Evolutionary conservation across 306 rosid species (phyloP).

Genomic region (Malus orientalis): DNA sequence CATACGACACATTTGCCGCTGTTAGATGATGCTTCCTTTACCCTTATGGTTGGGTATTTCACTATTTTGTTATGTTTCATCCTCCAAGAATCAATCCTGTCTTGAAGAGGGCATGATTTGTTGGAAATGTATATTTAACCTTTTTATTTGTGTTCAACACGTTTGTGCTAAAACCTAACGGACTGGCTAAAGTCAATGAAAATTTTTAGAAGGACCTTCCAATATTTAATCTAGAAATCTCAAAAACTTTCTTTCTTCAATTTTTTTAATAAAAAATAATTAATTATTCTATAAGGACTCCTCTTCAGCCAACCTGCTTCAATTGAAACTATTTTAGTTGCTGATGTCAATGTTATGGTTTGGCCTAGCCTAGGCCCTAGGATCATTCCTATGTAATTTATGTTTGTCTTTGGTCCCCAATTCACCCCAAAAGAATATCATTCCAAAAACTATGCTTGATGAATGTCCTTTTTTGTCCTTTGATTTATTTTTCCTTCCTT

Average conservation of each 20-base stretch:
- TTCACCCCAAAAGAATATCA: background rate
- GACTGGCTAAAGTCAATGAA: background rate
- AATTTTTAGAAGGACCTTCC: background rate
- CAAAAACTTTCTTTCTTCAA: background rate
- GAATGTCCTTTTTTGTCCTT: background rate
- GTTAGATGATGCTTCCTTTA: background rate
- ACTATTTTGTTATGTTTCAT: background rate
- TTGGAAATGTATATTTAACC: background rate
- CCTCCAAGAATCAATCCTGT: background rate
- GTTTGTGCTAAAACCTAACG: background rate
- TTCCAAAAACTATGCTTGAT: background rate
- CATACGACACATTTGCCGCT: background rate
- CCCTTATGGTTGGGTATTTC: background rate
- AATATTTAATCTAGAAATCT: background rate
- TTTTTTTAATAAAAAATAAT: too few relatives aligned
- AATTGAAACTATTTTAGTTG: background rate
- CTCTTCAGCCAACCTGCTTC: too few relatives aligned
- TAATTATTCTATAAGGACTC: too few relatives aligned
- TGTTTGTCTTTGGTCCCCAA: background rate
- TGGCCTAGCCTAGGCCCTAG: background rate
- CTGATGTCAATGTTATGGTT: background rate
- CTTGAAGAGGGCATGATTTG: background rate
- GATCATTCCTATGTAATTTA: background rate
- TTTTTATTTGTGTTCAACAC: background rate
- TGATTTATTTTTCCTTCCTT: background rate